Evolutionary conservation across 1,284 basidiomycete species (phyloP).

Genomic region (Cryptococcus sp.): DNA sequence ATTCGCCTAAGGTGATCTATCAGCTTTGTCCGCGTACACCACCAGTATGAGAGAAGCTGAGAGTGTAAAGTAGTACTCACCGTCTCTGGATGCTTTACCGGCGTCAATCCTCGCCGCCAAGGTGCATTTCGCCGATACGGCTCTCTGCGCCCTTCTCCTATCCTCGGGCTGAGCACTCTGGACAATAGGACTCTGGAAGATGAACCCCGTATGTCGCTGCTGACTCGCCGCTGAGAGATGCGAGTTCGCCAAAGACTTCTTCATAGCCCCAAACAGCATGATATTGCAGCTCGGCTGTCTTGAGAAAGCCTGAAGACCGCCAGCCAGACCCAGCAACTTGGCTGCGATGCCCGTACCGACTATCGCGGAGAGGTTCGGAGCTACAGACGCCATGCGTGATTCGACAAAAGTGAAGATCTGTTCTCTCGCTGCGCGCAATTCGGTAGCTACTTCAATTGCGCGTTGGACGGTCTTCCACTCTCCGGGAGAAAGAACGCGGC

Average conservation of each 20-base stretch:
- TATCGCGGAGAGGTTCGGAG: slow-evolving; percentile 96
- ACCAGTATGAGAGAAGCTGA: neutral
- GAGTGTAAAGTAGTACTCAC: slow-evolving; percentile 56
- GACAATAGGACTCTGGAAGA: slow-evolving; percentile 89
- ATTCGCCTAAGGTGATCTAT: slow-evolving; percentile 58
- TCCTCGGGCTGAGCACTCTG: slow-evolving; percentile 86
- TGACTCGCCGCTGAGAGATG: slow-evolving; percentile 66
- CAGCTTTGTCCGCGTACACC: neutral
- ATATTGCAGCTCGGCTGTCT: slow-evolving; percentile 97
- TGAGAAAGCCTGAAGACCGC: slow-evolving; percentile 83
- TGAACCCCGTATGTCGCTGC: slow-evolving; percentile 92
- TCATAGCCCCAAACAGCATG: slow-evolving; percentile 90
- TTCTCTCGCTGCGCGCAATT: slow-evolving; percentile 83
- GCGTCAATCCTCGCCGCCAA: slow-evolving; percentile 92
- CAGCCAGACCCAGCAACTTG: slow-evolving; percentile 95
- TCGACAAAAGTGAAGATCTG: slow-evolving; percentile 99
- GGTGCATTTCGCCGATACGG: slow-evolving; percentile 86
- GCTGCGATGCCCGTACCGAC: slow-evolving; percentile 98
- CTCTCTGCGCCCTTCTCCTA: slow-evolving; percentile 86
- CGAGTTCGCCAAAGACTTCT: slow-evolving; percentile 79
- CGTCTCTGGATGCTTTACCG: slow-evolving; percentile 72
- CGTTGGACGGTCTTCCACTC: slow-evolving; percentile 80
- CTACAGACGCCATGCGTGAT: slow-evolving; percentile 96
- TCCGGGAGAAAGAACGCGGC: slow-evolving; percentile 66
- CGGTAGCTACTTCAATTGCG: slow-evolving; percentile 84